A percentile compares a stretch with the other conserved stretches of the same genome.
Evolutionary conservation across 2,329 filamentous ascomycete genomes (phyloP).

Genomic region (Talaromyces sp.): DNA sequence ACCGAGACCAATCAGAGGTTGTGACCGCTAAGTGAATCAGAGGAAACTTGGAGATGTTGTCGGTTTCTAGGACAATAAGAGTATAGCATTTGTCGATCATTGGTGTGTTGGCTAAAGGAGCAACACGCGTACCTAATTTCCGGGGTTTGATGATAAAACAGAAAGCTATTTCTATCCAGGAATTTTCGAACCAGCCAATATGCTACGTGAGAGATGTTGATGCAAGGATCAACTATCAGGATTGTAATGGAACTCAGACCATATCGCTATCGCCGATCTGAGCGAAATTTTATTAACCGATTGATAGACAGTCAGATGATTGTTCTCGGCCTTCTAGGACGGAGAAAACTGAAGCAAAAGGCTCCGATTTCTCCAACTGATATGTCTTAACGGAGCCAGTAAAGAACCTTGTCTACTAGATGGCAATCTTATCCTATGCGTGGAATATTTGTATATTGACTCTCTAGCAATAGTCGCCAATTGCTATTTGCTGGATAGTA

Average conservation of each 20-base stretch:
- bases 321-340: not conserved
- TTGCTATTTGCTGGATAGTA: not conserved
- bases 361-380: not conserved
- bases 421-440: not conserved
- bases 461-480: not conserved
- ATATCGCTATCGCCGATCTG: not conserved
- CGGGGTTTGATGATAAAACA: not conserved
- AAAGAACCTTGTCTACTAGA: not conserved
- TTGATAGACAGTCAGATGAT: not conserved
- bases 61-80: not conserved
- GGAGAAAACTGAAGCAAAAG: not conserved
- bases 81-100: constrained; percentile 8
- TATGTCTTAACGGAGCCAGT: not conserved
- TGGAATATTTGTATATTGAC: not conserved
- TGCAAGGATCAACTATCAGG: not conserved
- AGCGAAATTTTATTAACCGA: not conserved
- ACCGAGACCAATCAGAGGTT: not conserved
- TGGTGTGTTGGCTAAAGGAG: not conserved
- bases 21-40: not conserved
- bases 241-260: not conserved
- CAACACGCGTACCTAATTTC: not conserved
- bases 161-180: not conserved
- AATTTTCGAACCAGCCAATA: not conserved
- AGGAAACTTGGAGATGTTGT: not conserved
- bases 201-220: not conserved